Conservation (phyloP, 106 monocot genomes). For the Dioscorea alata region DNA sequence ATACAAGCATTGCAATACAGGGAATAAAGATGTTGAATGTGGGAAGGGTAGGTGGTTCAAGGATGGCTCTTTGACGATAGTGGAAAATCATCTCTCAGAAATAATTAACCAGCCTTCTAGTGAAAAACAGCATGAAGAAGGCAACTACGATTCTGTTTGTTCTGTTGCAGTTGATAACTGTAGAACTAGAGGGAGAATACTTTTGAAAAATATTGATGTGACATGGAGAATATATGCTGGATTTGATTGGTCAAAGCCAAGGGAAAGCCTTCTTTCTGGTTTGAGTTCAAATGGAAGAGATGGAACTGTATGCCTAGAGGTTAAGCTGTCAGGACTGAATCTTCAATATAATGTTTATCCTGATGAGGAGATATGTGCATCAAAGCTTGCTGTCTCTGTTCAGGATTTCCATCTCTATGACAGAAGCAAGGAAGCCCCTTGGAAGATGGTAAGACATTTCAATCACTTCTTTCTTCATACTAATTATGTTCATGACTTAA, state of each 20-base stretch:
- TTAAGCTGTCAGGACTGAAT: slow-evolving; percentile 49
- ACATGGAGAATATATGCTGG: slow-evolving; percentile 83
- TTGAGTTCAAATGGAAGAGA: slow-evolving; percentile 45
- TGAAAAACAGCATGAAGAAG: slow-evolving; percentile 12
- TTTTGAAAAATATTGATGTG: slow-evolving; percentile 60
- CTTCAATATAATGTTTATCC: slow-evolving; percentile 66
- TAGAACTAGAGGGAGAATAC: slow-evolving; percentile 53
- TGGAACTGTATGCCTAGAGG: slow-evolving; percentile 50
- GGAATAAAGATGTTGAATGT: slow-evolving; percentile 23
- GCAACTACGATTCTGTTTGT: slow-evolving; percentile 6
- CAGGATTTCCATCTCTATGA: slow-evolving; percentile 75
- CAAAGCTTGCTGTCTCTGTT: slow-evolving; percentile 53
- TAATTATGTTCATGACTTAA: neutral
- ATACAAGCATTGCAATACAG: slow-evolving; percentile 8
- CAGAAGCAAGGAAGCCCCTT: slow-evolving; percentile 75
- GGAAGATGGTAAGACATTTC: slow-evolving; percentile 68
- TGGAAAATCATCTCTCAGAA: slow-evolving; percentile 72
- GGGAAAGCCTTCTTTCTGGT: neutral
- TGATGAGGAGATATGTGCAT: slow-evolving; percentile 55
- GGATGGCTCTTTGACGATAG: slow-evolving; percentile 35
- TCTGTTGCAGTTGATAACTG: slow-evolving; percentile 26
- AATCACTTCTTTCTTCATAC: neutral
- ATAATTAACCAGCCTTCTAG: slow-evolving; percentile 10
- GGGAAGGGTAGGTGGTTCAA: slow-evolving; percentile 65
- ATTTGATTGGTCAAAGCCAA: slow-evolving; percentile 57